Evolutionary conservation across 1,139 yeast genomes (phyloP), one percentile per base, ranked within the genome.

Genomic region (Scheffersomyces illinoinensis): DNA sequence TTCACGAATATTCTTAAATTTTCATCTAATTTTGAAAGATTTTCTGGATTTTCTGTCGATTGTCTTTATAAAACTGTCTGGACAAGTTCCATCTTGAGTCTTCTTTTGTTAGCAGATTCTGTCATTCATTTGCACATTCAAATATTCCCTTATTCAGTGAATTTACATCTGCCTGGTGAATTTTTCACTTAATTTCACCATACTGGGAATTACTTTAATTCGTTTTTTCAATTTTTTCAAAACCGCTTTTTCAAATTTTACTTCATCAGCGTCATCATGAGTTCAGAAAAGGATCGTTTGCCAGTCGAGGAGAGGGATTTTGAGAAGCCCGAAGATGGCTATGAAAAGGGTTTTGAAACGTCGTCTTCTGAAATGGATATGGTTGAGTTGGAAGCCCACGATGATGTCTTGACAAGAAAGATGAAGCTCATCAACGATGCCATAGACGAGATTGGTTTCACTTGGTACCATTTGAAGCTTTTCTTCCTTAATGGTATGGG

Each of bases 401-500:
- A 77, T 56, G 63, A 63, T 7, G 75, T 72, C 4, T 66, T 79
- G n/a, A 66, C 76, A 33, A 68, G 67, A 53, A 80, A 80, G 62
- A 76, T 80, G 72, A 68, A 66, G 53, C 66, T 78, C 8, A 65
- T 84, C 56, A 82, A 83, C 66, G 69, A 81, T 57, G 85, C 85
- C 10, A 71, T 83, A 39, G 85, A 83, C 64, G 85, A 83, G 60
- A 81, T 83, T 24, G 86, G 86, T 0, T 79, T 83, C 68, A 82
- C 86, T 3, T 73, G 79, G 79, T 79, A 77, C 63, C 85, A 82
- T 60, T 68, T 74, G 51, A 77, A 78, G 60, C 68, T 81, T 19
- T 69, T 69, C 51, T 77, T 76, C 64, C 67, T 84, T 48, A 84
- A 83, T 60, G 90, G 90, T 19, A 81, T 85, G 81, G 91, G 91